Conservation (phyloP, 805 yeast species). For the Lachancea mirantina region DNA sequence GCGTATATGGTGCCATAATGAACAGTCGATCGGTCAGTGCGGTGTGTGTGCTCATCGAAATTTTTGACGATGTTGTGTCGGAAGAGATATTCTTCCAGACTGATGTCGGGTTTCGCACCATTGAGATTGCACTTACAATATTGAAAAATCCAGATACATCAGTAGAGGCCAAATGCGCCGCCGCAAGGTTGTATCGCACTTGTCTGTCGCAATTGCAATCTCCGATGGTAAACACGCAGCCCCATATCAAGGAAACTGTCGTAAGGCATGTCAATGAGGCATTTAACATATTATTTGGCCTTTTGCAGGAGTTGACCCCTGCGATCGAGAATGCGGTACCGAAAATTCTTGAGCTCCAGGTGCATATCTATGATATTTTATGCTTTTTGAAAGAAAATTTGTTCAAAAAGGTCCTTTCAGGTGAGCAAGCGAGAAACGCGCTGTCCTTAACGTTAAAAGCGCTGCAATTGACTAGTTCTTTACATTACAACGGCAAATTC, state of each 20-base stretch:
- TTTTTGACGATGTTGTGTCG: constrained; percentile 78
- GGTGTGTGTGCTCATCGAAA: constrained; percentile 56
- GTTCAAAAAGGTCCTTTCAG: constrained; percentile 17
- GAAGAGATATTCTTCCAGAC: constrained; percentile 82
- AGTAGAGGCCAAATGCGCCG: constrained; percentile 39
- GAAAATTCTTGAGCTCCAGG: too few species aligned
- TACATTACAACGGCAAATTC: constrained; percentile 1
- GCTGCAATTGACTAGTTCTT: neutral
- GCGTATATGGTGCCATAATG: constrained; percentile 39
- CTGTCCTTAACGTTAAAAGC: too few species aligned
- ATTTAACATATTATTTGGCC: constrained; percentile 10
- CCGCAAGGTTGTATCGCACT: constrained; percentile 45
- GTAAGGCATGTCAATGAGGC: constrained; percentile 15
- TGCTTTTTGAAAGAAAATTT: constrained; percentile 21
- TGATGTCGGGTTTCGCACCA: constrained; percentile 52
- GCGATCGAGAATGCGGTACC: too few species aligned
- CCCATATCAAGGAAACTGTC: constrained; percentile 16
- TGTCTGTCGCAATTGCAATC: constrained; percentile 43
- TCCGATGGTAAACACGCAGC: constrained; percentile 11
- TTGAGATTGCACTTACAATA: constrained; percentile 42
- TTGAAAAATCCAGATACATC: constrained; percentile 25
- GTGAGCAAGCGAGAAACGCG: too few species aligned
- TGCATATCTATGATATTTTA: constrained; percentile 20
- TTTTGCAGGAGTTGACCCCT: constrained; percentile 8
- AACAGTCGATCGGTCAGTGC: constrained; percentile 40